These are phyloP conservation scores for Mortierella polycephala DNA, from an alignment of 371 early-diverging fungal genomes.

Conservation along the genomic window DNA sequence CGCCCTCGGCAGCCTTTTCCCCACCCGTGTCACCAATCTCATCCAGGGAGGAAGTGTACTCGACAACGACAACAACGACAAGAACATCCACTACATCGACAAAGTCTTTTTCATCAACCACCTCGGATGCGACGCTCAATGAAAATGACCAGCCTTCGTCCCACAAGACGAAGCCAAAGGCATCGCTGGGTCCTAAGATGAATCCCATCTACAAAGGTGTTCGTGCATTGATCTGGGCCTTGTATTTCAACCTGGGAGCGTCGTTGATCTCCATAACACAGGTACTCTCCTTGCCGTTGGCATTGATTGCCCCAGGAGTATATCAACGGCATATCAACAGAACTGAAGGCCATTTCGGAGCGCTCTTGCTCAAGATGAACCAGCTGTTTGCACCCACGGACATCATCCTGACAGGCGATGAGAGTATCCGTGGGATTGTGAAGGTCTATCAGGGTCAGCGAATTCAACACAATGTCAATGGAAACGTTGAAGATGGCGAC, in stretches of 20 bases:
- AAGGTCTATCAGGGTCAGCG: slow-evolving; percentile 19
- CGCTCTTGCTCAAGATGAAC: slow-evolving; percentile 66
- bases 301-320: slow-evolving; percentile 31
- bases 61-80: slow-evolving; percentile 16
- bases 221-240: slow-evolving; percentile 35
- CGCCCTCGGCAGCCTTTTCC: slow-evolving; percentile 12
- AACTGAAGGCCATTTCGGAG: slow-evolving; percentile 72
- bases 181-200: slow-evolving; percentile 40
- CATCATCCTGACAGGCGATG: slow-evolving; percentile 68
- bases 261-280: slow-evolving; percentile 47
- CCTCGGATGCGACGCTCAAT: slow-evolving; percentile 2
- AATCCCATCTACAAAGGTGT: slow-evolving; percentile 44
- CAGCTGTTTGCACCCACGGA: slow-evolving; percentile 74
- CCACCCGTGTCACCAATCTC: slow-evolving; percentile 21
- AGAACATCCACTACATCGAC: slow-evolving; percentile 5
- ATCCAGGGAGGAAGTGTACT: slow-evolving; percentile 7
- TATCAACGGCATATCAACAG: slow-evolving; percentile 64
- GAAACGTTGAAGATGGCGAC: slow-evolving; percentile 24
- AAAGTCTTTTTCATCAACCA: background rate
- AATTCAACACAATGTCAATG: slow-evolving; percentile 23
- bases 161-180: slow-evolving; percentile 1
- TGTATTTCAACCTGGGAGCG: slow-evolving; percentile 45
- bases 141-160: slow-evolving; percentile 12
- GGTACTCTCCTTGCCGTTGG: slow-evolving; percentile 34
- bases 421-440: slow-evolving; percentile 52